Percentiles rank a stretch among this genome's conserved stretches.
Evolutionary conservation across 2,329 filamentous ascomycete genomes (phyloP).

Genomic region (Phaeoacremonium minimum): DNA sequence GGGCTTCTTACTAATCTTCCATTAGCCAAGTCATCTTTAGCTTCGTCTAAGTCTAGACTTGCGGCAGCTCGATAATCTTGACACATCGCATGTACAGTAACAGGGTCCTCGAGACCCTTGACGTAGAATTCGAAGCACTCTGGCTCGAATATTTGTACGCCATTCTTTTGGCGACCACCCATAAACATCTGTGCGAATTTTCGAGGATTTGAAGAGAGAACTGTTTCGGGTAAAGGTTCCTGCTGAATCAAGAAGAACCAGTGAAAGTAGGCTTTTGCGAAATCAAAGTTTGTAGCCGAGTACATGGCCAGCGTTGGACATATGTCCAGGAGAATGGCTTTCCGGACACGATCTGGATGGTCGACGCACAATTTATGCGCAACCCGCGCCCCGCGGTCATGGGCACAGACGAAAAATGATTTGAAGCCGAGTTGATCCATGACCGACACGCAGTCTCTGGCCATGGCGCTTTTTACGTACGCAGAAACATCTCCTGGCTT

Average conservation of each 20-base stretch:
- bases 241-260: constrained; percentile 56
- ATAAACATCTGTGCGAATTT: constrained; percentile 36
- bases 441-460: constrained; percentile 36
- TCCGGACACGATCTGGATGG: constrained; percentile 31
- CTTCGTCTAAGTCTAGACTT: constrained; percentile 46
- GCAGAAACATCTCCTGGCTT: constrained; percentile 29
- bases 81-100: constrained; percentile 42
- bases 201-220: constrained; percentile 31
- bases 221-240: constrained; percentile 43
- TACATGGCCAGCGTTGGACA: constrained; percentile 53
- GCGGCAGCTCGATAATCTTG: constrained; percentile 53
- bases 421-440: constrained; percentile 37
- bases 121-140: constrained; percentile 35
- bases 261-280: constrained; percentile 50
- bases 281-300: constrained; percentile 30
- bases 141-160: constrained; percentile 24
- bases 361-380: constrained; percentile 50
- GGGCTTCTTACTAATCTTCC: constrained; percentile 40
- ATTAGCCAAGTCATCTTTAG: constrained; percentile 35
- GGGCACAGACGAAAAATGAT: constrained; percentile 44
- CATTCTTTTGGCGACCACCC: constrained; percentile 31
- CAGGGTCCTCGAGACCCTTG: constrained; percentile 31
- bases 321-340: constrained; percentile 45
- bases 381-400: constrained; percentile 53
- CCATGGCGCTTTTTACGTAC: constrained; percentile 47